Base-by-base conservation (phyloP, 2,329 filamentous ascomycete species). In the Lachnellula willkommii region DNA sequence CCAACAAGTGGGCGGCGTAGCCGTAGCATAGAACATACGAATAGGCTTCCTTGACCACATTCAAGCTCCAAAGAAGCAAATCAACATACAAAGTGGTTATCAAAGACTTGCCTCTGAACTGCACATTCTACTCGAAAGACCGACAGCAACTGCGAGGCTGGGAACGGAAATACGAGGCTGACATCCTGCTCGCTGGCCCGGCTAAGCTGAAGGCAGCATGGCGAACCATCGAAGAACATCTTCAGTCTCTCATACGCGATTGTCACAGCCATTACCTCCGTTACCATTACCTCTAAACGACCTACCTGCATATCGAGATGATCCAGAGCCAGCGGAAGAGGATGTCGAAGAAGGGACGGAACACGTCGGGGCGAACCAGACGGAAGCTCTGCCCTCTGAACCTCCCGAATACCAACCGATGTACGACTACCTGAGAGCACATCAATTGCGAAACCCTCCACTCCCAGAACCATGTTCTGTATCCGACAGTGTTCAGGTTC, bases 321-420 rank as follows among this genome's bases (percentile, higher is more conserved):
- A 66, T 50, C 63, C 65, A 11, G 56, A 54, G 11, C 26, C 36
- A 14, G 48, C 54, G 40, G 58, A 57, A 24, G 55, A 56, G 9
- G 56, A 55, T 8, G 57, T 47, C 20, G n/a, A 28, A 43, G 32
- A n/a, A 12, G 50, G 15, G 15, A 35, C 46, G 36, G 45, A 50
- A 47, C 15, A 20, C 37, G n/a, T 45, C 36, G 48, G 28, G 36
- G 26, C 35, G 22, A 11, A 42, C 45, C 45, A 50, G 12, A 22
- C 26, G 32, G 50, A 43, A 50, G 32, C 46, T 37, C 24, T 22
- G 28, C 39, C 56, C 7, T 48, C 53, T 12, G 40, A 46, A 42
- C 66, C 66, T 48, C 66, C 66, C 14, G 54, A 52, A 35, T 68
- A 68, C 43, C 61, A 65, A 50, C 65, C 66, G 2, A 68, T 68